A percentile compares a stretch with the other conserved stretches of the same genome.
Conservation (phyloP, 108 stramenopile species). For the Cyclotella kingstonii region DNA sequence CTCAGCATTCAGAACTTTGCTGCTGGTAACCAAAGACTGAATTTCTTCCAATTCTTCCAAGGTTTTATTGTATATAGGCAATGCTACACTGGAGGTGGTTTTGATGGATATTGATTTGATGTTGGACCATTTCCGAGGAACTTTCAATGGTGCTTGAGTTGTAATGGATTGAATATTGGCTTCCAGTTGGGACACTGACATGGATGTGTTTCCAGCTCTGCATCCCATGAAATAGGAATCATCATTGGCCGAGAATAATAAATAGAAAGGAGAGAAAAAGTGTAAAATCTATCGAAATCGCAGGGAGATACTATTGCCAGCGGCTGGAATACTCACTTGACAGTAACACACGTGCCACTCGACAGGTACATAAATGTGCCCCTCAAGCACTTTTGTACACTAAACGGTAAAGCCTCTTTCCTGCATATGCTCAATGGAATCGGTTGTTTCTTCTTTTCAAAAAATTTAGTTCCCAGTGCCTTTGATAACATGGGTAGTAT, state of each 20-base stretch:
- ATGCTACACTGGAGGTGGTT: conserved; percentile 64
- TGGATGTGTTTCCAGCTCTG: conserved; percentile 75
- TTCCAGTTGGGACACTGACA: conserved; percentile 59
- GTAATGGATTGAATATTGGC: conserved; percentile 76
- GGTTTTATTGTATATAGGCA: conserved; percentile 87
- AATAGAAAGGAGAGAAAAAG: background rate
- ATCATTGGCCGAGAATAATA: background rate
- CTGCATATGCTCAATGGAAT: conserved; percentile 75
- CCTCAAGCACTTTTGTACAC: conserved; percentile 56
- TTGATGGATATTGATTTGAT: conserved; percentile 82
- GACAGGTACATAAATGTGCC: conserved; percentile 76
- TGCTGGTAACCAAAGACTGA: conserved; percentile 38
- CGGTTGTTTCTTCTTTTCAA: conserved; percentile 87
- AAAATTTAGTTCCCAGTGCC: conserved; percentile 88
- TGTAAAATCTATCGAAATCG: too few relatives aligned
- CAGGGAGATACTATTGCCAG: too few relatives aligned
- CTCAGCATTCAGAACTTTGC: background rate
- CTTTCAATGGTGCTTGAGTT: conserved; percentile 49
- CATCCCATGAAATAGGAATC: background rate
- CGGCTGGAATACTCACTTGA: conserved; percentile 54
- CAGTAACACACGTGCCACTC: conserved; percentile 81
- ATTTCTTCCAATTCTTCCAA: conserved; percentile 69
- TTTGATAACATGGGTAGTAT: conserved; percentile 93
- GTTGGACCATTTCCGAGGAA: conserved; percentile 89
- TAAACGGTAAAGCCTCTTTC: conserved; percentile 67